These are phyloP conservation scores for Nidularia pulvinata DNA, from an alignment of 768 basidiomycete species.

Conservation along the genomic window DNA sequence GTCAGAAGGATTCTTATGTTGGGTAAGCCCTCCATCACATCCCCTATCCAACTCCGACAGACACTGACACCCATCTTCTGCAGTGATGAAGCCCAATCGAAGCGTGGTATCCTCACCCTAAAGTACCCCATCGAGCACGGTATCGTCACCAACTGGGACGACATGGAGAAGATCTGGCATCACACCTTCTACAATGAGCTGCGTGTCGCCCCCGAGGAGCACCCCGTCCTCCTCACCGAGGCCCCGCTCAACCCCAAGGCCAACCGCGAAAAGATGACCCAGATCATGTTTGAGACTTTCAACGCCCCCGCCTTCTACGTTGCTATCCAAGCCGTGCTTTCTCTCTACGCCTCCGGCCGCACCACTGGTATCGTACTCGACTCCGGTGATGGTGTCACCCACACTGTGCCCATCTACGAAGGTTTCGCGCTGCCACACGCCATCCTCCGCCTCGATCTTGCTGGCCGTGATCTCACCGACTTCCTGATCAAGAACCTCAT, in stretches of 20 bases:
- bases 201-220: slow-evolving; percentile 91
- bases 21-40: slow-evolving; percentile 64
- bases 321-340: slow-evolving; percentile 89
- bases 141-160: slow-evolving; percentile 98
- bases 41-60: slow-evolving; percentile 2
- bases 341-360: slow-evolving; percentile 92
- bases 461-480: slow-evolving; percentile 91
- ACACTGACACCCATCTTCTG: too few species aligned
- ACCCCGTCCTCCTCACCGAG: slow-evolving; percentile 90
- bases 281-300: slow-evolving; percentile 98
- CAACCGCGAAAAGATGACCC: slow-evolving; percentile 93
- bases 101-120: slow-evolving; percentile 92
- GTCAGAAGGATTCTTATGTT: slow-evolving; percentile 95
- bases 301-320: slow-evolving; percentile 94
- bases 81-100: slow-evolving; percentile 29
- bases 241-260: slow-evolving; percentile 93
- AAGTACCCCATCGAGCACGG: slow-evolving; percentile 96
- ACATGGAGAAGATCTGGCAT: slow-evolving; percentile 99
- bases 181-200: slow-evolving; percentile 98
- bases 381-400: slow-evolving; percentile 95
- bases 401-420: slow-evolving; percentile 97
- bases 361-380: slow-evolving; percentile 96
- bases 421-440: slow-evolving; percentile 92
- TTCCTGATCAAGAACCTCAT: slow-evolving; percentile 82
- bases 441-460: slow-evolving; percentile 89